Evolutionary conservation across 1,284 basidiomycete species (phyloP), one percentile per base, ranked within the genome.

Genomic region (Trichosporon coremiiforme): DNA sequence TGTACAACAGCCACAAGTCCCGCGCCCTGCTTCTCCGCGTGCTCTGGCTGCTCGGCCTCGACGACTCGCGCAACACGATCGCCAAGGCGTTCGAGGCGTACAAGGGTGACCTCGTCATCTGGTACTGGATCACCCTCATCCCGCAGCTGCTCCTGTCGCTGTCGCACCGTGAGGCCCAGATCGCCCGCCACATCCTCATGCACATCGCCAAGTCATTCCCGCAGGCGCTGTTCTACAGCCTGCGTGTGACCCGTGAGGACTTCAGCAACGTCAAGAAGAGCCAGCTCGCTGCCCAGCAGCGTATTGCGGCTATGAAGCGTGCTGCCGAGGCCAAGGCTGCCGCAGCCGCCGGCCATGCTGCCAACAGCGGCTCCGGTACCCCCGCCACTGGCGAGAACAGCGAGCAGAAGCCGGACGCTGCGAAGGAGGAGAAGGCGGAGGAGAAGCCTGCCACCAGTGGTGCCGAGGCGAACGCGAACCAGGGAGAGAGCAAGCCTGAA

Each of bases 71-170:
- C 33, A 85, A 85, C 65, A 82, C 80, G 20, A 91, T 98, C 68
- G 91, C 93, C 29, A 90, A 91, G 71, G 93, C 94, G 0, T 99
- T 99, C 78, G 96, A 99, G 78, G 91, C 90, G 50, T 98, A 97
- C 85, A 96, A 95, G 82, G 97, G 97, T 70, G 97, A 99, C 77
- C 89, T 93, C 7, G 94, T 95, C 12, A 92, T 93, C 75, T 99
- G 97, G 97, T 98, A 95, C 84, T 99, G 97, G 97, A 97, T 99
- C 77, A 93, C 95, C 0, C 87, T 98, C 69, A 95, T 98, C 65
- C 97, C 97, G 15, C 97, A 99, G 79, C 87, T 99, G n/a, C 90
- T 95, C 74, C 84, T 93, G 66, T 94, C 95, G 2, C 87, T 99
- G 31, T 92, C 92, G 7, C 91, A 96, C 73, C 89, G 93, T 65